Base-by-base conservation (phyloP, 352 stramenopile species). In the Aphanomyces stellatus region DNA sequence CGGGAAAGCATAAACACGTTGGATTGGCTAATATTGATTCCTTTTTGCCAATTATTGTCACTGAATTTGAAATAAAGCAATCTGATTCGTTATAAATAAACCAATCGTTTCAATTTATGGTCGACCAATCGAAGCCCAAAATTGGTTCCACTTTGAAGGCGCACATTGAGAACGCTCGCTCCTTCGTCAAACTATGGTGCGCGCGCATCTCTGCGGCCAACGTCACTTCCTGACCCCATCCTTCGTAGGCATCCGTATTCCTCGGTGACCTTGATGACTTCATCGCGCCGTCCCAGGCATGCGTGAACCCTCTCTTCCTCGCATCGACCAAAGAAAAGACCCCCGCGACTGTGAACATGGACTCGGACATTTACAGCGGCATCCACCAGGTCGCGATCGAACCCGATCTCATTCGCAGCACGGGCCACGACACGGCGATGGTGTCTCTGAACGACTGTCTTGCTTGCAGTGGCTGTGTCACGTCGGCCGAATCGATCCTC, bases 401-500 rank as follows among this genome's bases (percentile, higher is more conserved):
- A 61, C 82, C 87, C 40, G 80, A 85, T 63, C 88, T 96, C 51
- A 96, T 96, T 71, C 84, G 80, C 51, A 87, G 80, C 15, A 82
- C 72, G 8, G 75, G 71, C 37, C 72, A 88, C 61, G 80, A 96
- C 71, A 94, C 95, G 53, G 92, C 92, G 6, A 96, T 88, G 8
- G 95, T 98, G 48, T 98, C 93, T 51, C 84, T 99, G 25, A 91
- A 96, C 40, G 96, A 99, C 78, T 99, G 96, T 69, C 88, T 99
- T 41, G 96, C 96, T 1, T 99, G 96, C 79, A 97, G 87, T 27
- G 96, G 96, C 59, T 99, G 96, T 72, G 93, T 99, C 53, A 99
- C 96, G 59, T 98, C 95, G n/a, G 94, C 96, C 2, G 96, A 99
- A 81, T 96, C 95, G n/a, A 94, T 99, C n/a, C 78, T 99, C 13